These are phyloP conservation scores for Saccharomycopsis microspora DNA, from an alignment of 805 yeast genomes.

Conservation along the genomic window DNA sequence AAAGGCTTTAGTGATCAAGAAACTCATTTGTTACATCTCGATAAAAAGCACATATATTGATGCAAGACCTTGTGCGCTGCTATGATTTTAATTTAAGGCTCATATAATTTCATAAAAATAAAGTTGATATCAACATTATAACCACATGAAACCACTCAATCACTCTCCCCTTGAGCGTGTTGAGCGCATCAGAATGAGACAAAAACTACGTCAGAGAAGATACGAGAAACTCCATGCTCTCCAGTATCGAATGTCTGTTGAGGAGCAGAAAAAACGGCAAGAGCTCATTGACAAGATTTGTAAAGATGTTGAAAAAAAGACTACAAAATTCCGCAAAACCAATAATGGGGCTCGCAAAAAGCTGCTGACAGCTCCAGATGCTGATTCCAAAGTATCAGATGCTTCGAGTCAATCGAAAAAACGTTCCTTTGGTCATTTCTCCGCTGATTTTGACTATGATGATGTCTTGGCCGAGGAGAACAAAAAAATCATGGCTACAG, in stretches of 20 bases:
- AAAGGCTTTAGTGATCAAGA: not conserved
- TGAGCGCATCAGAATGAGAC: slow-evolving; percentile 1
- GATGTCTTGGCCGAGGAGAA: slow-evolving; percentile 11
- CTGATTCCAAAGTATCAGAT: not conserved
- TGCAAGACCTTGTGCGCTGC: not conserved
- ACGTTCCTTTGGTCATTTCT: not conserved
- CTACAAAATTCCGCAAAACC: not conserved
- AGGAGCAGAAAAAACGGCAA: slow-evolving; percentile 1
- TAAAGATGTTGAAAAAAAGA: slow-evolving; percentile 1
- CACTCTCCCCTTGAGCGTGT: slow-evolving; percentile 11
- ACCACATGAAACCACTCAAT: not conserved
- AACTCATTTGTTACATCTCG: not conserved
- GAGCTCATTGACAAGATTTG: slow-evolving; percentile 5
- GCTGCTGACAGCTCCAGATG: not conserved
- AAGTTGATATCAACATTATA: not conserved
- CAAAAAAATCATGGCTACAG: slow-evolving; percentile 1
- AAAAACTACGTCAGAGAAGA: slow-evolving; percentile 5
- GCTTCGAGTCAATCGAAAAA: not conserved
- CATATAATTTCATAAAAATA: not conserved
- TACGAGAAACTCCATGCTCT: slow-evolving; percentile 2
- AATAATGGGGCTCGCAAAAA: not conserved
- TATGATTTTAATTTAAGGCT: not conserved
- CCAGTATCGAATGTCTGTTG: not conserved
- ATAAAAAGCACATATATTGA: not conserved
- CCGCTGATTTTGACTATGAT: slow-evolving; percentile 8